Base-by-base conservation (phyloP, 768 basidiomycete genomes). In the Leccinum variicolor region DNA sequence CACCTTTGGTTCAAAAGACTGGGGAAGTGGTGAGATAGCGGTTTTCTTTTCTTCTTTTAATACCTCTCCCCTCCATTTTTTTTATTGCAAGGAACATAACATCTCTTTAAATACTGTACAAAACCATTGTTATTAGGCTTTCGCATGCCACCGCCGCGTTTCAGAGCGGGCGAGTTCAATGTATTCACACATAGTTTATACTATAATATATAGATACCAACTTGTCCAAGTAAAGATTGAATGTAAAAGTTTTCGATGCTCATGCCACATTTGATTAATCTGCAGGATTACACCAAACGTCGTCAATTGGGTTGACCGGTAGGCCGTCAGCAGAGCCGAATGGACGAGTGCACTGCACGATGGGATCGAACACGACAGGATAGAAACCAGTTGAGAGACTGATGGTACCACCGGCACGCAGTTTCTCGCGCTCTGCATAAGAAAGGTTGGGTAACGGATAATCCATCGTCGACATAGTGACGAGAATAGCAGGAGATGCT, bases 1-100 rank as follows among this genome's bases (percentile, higher is more conserved):
- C 79, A 84, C 64, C 59, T 79, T 25, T 84, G 82, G 81, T 75
- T 79, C 64, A 77, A 72, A 64, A 70, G 67, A 25, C 62, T 76
- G 31, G 77, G 76, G 10, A 64, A 71, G 50, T 82, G 81, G 80
- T 82, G 64, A 73, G 55, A 54, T 39, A 6, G 19, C 31, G 3
- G 41, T 54, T 9, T 50, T 50, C 23, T 19, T 28, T 29, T 29
- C 7, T 31, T n/a, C 15, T 47, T 17, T 48, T 39, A n/a, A 19
- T 41, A 8, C 9, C 39, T 19, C 39, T 10, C 39, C 39, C n/a
- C 19, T 25, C 25, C 17, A 31, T 41, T 8, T 3, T 47, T 28
- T 34, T 66, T 15, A 36, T 26, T 19, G 29, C 25, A 14, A 52
- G 39, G 23, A 28, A 50, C 54, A 49, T 39, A 21, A 8, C 15